Conservation (phyloP, 768 basidiomycete species). For the Pholiota microspora region DNA sequence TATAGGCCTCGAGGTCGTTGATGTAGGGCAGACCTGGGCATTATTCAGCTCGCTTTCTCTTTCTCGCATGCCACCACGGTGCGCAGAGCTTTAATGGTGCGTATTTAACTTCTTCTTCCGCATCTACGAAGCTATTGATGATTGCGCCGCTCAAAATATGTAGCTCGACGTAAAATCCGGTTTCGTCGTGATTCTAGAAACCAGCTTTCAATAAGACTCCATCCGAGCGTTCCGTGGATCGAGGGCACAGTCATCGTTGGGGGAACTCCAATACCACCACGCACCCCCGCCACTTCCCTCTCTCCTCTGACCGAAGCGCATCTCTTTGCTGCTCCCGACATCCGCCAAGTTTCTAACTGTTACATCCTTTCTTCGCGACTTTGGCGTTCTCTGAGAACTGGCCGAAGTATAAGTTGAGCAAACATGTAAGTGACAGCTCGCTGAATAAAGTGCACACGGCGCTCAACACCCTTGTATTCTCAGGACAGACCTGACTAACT, state of each 20-base stretch:
- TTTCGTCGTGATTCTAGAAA: slow-evolving; percentile 27
- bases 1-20: background rate
- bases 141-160: slow-evolving; percentile 21
- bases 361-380: slow-evolving; percentile 3
- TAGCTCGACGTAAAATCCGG: slow-evolving; percentile 25
- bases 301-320: slow-evolving; percentile 17
- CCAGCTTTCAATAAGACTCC: slow-evolving; percentile 20
- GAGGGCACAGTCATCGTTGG: slow-evolving; percentile 7
- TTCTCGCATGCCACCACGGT: background rate
- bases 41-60: background rate
- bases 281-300: slow-evolving; percentile 11
- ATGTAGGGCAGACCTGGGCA: background rate
- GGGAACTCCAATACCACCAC: slow-evolving; percentile 19
- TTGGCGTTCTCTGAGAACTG: slow-evolving; percentile 6
- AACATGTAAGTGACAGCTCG: slow-evolving; percentile 12
- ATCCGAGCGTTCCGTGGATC: slow-evolving; percentile 29
- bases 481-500: slow-evolving; percentile 12
- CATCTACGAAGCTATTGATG: slow-evolving; percentile 14
- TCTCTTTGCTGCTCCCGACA: slow-evolving; percentile 15
- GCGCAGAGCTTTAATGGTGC: background rate
- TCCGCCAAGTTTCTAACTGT: slow-evolving; percentile 12
- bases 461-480: background rate
- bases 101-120: slow-evolving; percentile 19
- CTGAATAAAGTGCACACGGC: slow-evolving; percentile 3
- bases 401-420: slow-evolving; percentile 1